Conservation (phyloP, 1,284 basidiomycete genomes). For the Irpex lacteus region DNA sequence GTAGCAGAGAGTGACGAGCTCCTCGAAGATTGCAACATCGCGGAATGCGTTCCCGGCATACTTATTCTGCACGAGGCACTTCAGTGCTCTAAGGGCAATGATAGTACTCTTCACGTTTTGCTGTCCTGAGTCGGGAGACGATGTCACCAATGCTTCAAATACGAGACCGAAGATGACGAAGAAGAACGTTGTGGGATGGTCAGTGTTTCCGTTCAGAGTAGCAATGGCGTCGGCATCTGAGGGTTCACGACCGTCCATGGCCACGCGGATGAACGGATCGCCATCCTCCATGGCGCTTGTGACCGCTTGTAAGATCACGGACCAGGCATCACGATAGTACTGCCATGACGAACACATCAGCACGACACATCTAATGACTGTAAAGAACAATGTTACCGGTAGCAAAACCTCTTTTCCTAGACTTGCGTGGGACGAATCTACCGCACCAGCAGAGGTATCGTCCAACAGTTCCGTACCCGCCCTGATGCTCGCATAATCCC, state of each 20-base stretch:
- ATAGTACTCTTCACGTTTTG: slow-evolving; percentile 42
- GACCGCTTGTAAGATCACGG: slow-evolving; percentile 84
- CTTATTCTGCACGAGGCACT: slow-evolving; percentile 73
- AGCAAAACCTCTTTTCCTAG: slow-evolving; percentile 88
- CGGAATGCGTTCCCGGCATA: slow-evolving; percentile 82
- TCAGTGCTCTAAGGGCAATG: slow-evolving; percentile 78
- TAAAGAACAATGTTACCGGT: slow-evolving; percentile 55
- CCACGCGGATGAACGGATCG: slow-evolving; percentile 69
- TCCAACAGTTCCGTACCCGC: slow-evolving; percentile 87
- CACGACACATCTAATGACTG: slow-evolving; percentile 4
- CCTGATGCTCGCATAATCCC: slow-evolving; percentile 90
- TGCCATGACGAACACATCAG: slow-evolving; percentile 29
- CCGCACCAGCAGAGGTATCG: slow-evolving; percentile 55
- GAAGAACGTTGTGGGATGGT: slow-evolving; percentile 83
- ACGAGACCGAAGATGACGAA: slow-evolving; percentile 91
- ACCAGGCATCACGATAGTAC: slow-evolving; percentile 88
- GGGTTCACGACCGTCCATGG: slow-evolving; percentile 76
- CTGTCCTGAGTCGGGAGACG: slow-evolving; percentile 44
- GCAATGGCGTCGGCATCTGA: slow-evolving; percentile 19
- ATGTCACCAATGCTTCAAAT: slow-evolving; percentile 83
- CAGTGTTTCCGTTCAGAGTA: slow-evolving; percentile 28
- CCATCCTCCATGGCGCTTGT: slow-evolving; percentile 75
- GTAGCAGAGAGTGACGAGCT: slow-evolving; percentile 87
- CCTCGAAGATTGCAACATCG: slow-evolving; percentile 83
- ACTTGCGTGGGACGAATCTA: slow-evolving; percentile 84